Percentiles rank a stretch among this genome's conserved stretches.
Evolutionary conservation across 495 filamentous ascomycete species (phyloP).

Genomic region (Lasiosphaeriaceae sp.): DNA sequence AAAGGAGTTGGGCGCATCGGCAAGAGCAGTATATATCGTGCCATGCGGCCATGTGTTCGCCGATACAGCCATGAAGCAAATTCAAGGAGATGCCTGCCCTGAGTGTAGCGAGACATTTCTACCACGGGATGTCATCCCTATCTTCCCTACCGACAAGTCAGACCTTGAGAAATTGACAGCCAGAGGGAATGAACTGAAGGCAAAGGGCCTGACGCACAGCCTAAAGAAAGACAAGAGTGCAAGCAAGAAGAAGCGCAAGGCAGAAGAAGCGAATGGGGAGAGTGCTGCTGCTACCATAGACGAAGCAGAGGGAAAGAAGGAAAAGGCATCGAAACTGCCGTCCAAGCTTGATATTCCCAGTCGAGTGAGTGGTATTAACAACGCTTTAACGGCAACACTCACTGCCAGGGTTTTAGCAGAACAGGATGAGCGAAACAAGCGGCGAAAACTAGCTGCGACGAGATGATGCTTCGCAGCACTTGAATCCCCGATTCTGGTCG

Average conservation of each 20-base stretch:
- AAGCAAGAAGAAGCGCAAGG: conserved; percentile 55
- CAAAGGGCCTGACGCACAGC: conserved; percentile 74
- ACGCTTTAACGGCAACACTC: conserved; percentile 75
- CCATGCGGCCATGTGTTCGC: conserved; percentile 96
- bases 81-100: conserved; percentile 47
- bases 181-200: conserved; percentile 62
- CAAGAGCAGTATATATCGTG: conserved; percentile 83
- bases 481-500: neutral
- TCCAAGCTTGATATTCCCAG: conserved; percentile 24
- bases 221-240: conserved; percentile 88
- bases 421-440: conserved; percentile 75
- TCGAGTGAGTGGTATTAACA: conserved; percentile 65
- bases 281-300: conserved; percentile 19
- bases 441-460: conserved; percentile 57
- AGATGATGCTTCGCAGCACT: conserved; percentile 6
- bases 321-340: neutral
- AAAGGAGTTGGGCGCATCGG: conserved; percentile 75
- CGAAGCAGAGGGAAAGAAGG: conserved; percentile 25
- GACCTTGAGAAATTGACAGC: conserved; percentile 66
- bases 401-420: conserved; percentile 83
- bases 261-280: conserved; percentile 35
- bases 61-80: conserved; percentile 76
- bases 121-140: conserved; percentile 73
- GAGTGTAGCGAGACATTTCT: conserved; percentile 76
- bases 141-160: conserved; percentile 65